A percentile compares a stretch with the other conserved stretches of the same genome.
These are phyloP conservation scores for Rhytidiadelphus loreus DNA, from an alignment of 225 moss, liverwort and hornwort genomes.

Conservation along the genomic window DNA sequence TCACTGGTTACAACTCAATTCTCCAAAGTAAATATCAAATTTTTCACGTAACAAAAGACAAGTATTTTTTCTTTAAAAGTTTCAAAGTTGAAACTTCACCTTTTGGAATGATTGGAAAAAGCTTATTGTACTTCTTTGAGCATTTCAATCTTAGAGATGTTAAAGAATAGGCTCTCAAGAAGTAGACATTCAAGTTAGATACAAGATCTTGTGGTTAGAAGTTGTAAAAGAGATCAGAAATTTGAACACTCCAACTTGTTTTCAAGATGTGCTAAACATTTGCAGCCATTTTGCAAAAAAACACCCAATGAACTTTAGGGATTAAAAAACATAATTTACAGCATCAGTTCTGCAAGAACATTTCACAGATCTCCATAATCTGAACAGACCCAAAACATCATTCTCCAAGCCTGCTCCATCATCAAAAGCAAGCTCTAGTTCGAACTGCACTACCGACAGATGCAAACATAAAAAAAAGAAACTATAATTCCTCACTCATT, in stretches of 20 bases:
- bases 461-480: neutral
- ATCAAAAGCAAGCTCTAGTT: neutral
- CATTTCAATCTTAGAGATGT: neutral
- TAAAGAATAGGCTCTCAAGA: neutral
- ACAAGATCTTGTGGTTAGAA: neutral
- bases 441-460: neutral
- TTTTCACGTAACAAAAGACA: rapidly evolving
- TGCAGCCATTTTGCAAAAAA: too few relatives aligned
- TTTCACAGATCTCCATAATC: neutral
- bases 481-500: neutral
- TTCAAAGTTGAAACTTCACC: neutral
- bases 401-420: neutral
- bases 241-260: neutral
- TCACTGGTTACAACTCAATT: too few relatives aligned
- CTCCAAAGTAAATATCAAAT: neutral
- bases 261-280: neutral
- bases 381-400: neutral
- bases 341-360: neutral
- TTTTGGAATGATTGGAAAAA: neutral
- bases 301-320: neutral
- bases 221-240: neutral
- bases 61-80: neutral
- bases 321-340: too few relatives aligned
- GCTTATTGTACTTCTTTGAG: neutral
- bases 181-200: neutral